Evolutionary conservation across 805 yeast species (phyloP).

Genomic region (Wickerhamomyces silvicola): DNA sequence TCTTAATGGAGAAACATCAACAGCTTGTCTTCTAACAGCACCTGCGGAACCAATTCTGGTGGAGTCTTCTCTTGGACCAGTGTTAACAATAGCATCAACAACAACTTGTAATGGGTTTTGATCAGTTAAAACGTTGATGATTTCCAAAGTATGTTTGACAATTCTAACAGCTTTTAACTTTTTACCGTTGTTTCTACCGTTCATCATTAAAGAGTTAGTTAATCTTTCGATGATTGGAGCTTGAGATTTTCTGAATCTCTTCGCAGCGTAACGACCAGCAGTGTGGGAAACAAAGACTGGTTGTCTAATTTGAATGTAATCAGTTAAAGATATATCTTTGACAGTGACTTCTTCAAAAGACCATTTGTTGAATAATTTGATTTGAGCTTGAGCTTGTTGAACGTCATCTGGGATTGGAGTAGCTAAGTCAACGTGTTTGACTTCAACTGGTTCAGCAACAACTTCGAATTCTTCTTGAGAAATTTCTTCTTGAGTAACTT

Average conservation of each 20-base stretch:
- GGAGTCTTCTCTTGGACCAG: constrained; percentile 99
- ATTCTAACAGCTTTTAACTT: constrained; percentile 99
- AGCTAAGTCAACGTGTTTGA: constrained; percentile 79
- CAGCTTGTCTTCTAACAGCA: constrained; percentile 99
- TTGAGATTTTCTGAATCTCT: constrained; percentile 99
- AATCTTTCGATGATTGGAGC: constrained; percentile 99
- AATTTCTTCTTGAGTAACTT: constrained; percentile 39
- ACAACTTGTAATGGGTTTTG: constrained; percentile 99
- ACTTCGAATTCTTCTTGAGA: constrained; percentile 58
- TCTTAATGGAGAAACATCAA: constrained; percentile 99
- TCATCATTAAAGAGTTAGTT: constrained; percentile 99
- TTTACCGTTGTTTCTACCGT: constrained; percentile 99
- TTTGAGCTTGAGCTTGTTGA: constrained; percentile 91
- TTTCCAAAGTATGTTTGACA: constrained; percentile 98
- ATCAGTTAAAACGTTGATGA: constrained; percentile 94
- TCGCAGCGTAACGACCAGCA: constrained; percentile 98
- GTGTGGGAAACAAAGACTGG: constrained; percentile 98
- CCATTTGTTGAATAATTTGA: constrained; percentile 99
- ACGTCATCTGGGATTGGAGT: constrained; percentile 96
- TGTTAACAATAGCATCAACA: constrained; percentile 99
- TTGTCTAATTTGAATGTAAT: constrained; percentile 95
- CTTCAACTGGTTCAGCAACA: constrained; percentile 78
- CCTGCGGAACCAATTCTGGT: constrained; percentile 99
- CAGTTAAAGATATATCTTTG: constrained; percentile 96
- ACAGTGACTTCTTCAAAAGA: constrained; percentile 96